Percentiles rank a stretch among this genome's conserved stretches.
phyloP scores from a whole-genome alignment of 306 rosid genomes.

The Trifolium pratense region DNA sequence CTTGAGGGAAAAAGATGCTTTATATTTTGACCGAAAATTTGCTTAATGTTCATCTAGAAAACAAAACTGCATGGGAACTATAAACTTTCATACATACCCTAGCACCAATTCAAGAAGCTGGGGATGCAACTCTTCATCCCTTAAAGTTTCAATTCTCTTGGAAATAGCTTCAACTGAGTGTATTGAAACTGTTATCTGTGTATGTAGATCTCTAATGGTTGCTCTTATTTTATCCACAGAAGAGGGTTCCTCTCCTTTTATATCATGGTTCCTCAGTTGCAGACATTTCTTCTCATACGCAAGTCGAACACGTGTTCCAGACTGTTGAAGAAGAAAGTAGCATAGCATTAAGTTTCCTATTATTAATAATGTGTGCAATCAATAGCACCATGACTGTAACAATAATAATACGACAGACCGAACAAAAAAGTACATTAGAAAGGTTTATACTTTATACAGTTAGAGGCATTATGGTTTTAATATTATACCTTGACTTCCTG shows the following conservation, averaged over 20 bases:
- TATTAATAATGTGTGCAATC: conserved; percentile 33
- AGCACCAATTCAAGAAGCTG: conserved; percentile 77
- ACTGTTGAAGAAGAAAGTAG: conserved; percentile 58
- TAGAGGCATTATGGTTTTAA: conserved; percentile 27
- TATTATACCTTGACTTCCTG: conserved; percentile 81
- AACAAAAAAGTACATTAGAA: conserved; percentile 16
- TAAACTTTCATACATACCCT: conserved; percentile 56
- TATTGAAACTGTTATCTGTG: conserved; percentile 88
- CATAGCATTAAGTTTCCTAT: conserved; percentile 40
- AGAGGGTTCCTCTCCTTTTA: conserved; percentile 72
- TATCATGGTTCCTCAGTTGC: conserved; percentile 75
- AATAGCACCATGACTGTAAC: conserved; percentile 25
- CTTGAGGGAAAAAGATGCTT: neutral
- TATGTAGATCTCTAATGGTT: conserved; percentile 74
- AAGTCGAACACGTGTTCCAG: conserved; percentile 79
- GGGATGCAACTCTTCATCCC: conserved; percentile 93
- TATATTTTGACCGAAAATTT: conserved; percentile 7
- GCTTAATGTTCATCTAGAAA: neutral
- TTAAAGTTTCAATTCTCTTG: conserved; percentile 74
- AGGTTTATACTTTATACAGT: neutral
- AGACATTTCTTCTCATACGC: conserved; percentile 80
- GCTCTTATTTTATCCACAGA: conserved; percentile 73
- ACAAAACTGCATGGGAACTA: too few species aligned
- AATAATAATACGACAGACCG: conserved; percentile 7
- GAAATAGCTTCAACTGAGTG: conserved; percentile 89